Evolutionary conservation across 257 asterid species (phyloP), one percentile per base, ranked within the genome.

Genomic region (Lycium ferocissimum): DNA sequence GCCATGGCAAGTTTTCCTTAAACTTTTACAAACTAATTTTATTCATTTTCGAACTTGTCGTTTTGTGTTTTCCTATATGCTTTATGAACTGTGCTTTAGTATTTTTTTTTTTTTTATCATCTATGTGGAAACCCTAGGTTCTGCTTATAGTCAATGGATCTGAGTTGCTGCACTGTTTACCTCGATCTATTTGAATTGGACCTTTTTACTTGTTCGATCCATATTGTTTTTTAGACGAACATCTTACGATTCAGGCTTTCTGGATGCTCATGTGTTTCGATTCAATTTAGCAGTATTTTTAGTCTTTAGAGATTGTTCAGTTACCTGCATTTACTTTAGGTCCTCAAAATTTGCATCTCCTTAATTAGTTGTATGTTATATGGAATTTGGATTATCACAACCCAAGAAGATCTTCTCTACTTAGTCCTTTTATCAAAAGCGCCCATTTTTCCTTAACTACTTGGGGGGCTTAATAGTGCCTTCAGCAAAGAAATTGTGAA

Each of bases 1-100:
- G 75, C 72, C 71, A 88, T 88, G 90, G 90, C 85, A 71, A 71
- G 80, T 80, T 6, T 13, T 43, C 43, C 54, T 54, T 72, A 59
- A 37, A 15, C 12, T 45, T 79, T 6, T n/a, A 6, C 56, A 15
- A 3, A 59, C 22, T 83, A 13, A 57, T 57, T 57, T 15, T 51
- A 14, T 57, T 56, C 17, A 13, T 73, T 61, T 82, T 9, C 3
- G 2, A 14, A 67, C 4, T 4, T 1, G 0, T 61, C 38, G 3
- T 57, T 15, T 35, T 59, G 3, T 6, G 3, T 63, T 80, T 45
- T 7, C 80, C 7, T 17, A 0, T 69, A 65, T 56, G 26, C 3
- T 81, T 14, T 83, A 0, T 26, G 33, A 1, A 58, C n/a, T n/a
- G n/a, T n/a, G n/a, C n/a, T n/a, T n/a, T n/a, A n/a, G n/a, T n/a